Conservation (phyloP, 306 rosid species). For the Amphicarpaea edgeworthii region DNA sequence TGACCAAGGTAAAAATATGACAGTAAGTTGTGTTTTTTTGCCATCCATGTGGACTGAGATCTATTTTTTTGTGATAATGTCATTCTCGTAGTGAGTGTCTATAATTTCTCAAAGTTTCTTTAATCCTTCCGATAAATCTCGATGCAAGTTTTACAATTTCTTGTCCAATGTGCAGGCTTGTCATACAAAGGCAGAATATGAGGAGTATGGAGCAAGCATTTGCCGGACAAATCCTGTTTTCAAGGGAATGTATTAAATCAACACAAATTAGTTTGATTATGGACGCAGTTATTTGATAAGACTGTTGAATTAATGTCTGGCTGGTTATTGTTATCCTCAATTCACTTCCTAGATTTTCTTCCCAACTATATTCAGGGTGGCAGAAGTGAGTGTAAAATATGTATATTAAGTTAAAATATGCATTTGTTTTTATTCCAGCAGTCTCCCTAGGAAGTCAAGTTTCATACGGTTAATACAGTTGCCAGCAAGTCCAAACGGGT, state of each 20-base stretch:
- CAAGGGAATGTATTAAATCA: constrained; percentile 94
- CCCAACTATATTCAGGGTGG: constrained; percentile 42
- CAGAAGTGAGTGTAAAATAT: constrained; percentile 66
- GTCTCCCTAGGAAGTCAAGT: constrained; percentile 46
- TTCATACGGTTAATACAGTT: constrained; percentile 50
- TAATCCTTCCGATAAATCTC: neutral
- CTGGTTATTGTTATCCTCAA: constrained; percentile 35
- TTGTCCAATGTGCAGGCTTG: constrained; percentile 77
- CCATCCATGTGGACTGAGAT: neutral
- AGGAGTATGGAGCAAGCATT: constrained; percentile 96
- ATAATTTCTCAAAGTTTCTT: neutral
- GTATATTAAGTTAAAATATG: constrained; percentile 57
- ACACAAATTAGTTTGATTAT: constrained; percentile 41
- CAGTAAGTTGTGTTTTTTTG: neutral
- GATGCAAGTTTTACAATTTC: constrained; percentile 26
- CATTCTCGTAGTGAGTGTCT: neutral
- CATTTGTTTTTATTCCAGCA: constrained; percentile 54
- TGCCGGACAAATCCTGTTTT: constrained; percentile 98
- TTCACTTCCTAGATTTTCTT: constrained; percentile 44
- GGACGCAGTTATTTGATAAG: constrained; percentile 40
- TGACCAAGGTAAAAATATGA: neutral
- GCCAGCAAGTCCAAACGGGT: constrained; percentile 52
- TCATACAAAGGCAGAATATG: constrained; percentile 97
- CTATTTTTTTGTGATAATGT: constrained; percentile 2
- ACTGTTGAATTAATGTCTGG: constrained; percentile 35